Base-by-base conservation (phyloP, 441 rosid species). In the Syzygium malaccense region DNA sequence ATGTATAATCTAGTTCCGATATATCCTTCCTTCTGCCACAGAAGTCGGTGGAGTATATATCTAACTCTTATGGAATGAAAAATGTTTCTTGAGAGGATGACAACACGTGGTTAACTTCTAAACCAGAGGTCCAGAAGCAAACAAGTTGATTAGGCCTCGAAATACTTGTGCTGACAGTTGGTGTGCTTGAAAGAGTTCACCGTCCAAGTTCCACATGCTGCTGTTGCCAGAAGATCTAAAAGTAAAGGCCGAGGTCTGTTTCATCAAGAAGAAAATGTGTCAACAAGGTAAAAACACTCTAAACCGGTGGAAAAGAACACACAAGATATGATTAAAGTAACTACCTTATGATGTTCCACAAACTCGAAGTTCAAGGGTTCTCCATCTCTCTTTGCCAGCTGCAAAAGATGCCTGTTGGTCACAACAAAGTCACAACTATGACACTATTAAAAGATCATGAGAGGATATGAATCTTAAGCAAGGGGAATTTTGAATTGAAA, bases 131-230 rank as follows among this genome's bases (percentile, higher is more conserved):
- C 99, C 99, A 48, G 98, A 93, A 12, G 99, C 99, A 85, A 98
- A 96, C 71, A 98, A 92, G 90, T 95, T 93, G 88, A 98, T 88
- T 89, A 98, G 96, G 88, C 99, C 96, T 58, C 94, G 95, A 89
- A 96, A 94, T 85, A 98, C 99, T 92, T 98, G 99, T 11, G 98
- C 99, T 12, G 99, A 96, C 84, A 96, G 94, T 88, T 95, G 92
- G 88, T 96, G 98, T 83, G 99, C 99, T 87, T 91, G 93, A 85
- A 98, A 95, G 88, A 94, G 95, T 96, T 98, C 99, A 11, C 99
- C 99, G 62, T 96, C 99, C 93, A 98, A 91, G 91, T 98, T 98
- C 99, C 99, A 98, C 55, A 95, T 90, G 89, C 99, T 95, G 93
- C 96, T 93, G 30, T 96, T 93, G 80, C 98, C 99, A 8, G 91